A percentile compares a stretch with the other conserved stretches of the same genome.
Conservation (phyloP, 2,329 filamentous ascomycete species). For the Sarocladium brachiariae region DNA sequence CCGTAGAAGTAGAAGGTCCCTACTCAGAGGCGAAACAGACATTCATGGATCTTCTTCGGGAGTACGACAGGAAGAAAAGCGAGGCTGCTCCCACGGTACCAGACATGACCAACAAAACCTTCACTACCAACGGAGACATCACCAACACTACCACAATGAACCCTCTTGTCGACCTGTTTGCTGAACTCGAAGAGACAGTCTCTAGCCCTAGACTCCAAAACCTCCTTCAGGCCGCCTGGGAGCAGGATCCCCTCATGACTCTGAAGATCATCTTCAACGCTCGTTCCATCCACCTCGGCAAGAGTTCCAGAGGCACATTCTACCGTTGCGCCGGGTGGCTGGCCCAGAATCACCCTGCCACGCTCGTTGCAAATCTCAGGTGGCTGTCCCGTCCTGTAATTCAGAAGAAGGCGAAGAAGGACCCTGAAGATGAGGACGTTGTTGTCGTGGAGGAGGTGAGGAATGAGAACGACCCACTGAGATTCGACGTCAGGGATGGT, state of each 20-base stretch:
- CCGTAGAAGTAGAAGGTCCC: not conserved
- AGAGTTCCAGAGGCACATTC: constrained; percentile 38
- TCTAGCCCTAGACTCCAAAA: constrained; percentile 28
- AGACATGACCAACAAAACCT: constrained; percentile 34
- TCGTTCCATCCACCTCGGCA: constrained; percentile 55
- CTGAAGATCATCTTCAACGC: constrained; percentile 55
- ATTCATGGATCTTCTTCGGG: constrained; percentile 29
- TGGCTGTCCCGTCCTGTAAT: constrained; percentile 52
- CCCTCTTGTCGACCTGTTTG: constrained; percentile 47
- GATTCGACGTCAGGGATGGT: constrained; percentile 37
- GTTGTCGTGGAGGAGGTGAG: constrained; percentile 21
- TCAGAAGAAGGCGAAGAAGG: constrained; percentile 41
- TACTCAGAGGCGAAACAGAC: constrained; percentile 15
- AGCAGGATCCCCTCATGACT: constrained; percentile 37
- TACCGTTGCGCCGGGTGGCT: constrained; percentile 52
- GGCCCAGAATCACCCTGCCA: constrained; percentile 45
- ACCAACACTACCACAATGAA: constrained; percentile 39
- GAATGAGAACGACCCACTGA: constrained; percentile 23
- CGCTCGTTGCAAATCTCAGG: constrained; percentile 43
- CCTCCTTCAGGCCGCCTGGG: constrained; percentile 43
- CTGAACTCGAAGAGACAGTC: constrained; percentile 38
- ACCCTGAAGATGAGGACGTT: constrained; percentile 27
- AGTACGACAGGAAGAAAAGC: constrained; percentile 12
- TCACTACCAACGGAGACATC: constrained; percentile 46
- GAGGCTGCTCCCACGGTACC: not conserved